Conservation (phyloP, 2,329 filamentous ascomycete genomes). For the Colletotrichum incanum region DNA sequence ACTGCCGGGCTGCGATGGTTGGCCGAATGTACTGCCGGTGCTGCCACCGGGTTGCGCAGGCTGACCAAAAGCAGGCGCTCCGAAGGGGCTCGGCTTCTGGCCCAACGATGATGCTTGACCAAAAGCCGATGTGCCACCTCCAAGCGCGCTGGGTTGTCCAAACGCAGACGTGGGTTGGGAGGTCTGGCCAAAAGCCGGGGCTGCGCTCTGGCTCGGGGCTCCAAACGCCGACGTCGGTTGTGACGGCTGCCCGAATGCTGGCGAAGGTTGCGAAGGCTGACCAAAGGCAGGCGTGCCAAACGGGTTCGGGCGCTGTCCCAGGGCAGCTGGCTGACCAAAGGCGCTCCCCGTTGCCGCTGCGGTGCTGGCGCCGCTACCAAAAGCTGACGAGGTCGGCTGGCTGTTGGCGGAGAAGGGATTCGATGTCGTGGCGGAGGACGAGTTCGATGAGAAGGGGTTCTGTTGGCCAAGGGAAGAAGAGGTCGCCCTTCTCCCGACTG, state of each 20-base stretch:
- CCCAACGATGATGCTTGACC: slow-evolving; percentile 56
- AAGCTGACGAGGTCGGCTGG: slow-evolving; percentile 48
- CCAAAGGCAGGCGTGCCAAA: slow-evolving; percentile 57
- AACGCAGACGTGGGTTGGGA: slow-evolving; percentile 52
- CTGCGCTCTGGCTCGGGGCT: slow-evolving; percentile 49
- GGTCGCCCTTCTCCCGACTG: slow-evolving; percentile 53
- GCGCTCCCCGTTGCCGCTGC: slow-evolving; percentile 31
- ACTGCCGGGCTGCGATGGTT: slow-evolving; percentile 43
- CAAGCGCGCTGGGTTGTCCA: slow-evolving; percentile 49
- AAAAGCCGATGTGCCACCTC: slow-evolving; percentile 49
- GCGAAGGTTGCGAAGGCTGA: slow-evolving; percentile 51
- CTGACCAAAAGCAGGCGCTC: slow-evolving; percentile 45
- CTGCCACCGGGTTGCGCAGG: slow-evolving; percentile 23
- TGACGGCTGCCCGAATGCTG: slow-evolving; percentile 57
- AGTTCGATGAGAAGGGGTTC: slow-evolving; percentile 49
- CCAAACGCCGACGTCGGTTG: slow-evolving; percentile 53
- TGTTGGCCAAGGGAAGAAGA: slow-evolving; percentile 53
- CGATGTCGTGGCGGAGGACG: slow-evolving; percentile 45
- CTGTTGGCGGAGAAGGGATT: slow-evolving; percentile 39
- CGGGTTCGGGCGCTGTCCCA: slow-evolving; percentile 49
- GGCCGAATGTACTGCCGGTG: slow-evolving; percentile 52
- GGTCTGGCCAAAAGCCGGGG: slow-evolving; percentile 57
- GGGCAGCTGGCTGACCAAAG: slow-evolving; percentile 53
- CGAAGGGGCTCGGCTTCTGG: slow-evolving; percentile 51
- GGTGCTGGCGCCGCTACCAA: slow-evolving; percentile 57